Evolutionary conservation across 306 rosid species (phyloP).

Genomic region (Erythrophleum fordii): DNA sequence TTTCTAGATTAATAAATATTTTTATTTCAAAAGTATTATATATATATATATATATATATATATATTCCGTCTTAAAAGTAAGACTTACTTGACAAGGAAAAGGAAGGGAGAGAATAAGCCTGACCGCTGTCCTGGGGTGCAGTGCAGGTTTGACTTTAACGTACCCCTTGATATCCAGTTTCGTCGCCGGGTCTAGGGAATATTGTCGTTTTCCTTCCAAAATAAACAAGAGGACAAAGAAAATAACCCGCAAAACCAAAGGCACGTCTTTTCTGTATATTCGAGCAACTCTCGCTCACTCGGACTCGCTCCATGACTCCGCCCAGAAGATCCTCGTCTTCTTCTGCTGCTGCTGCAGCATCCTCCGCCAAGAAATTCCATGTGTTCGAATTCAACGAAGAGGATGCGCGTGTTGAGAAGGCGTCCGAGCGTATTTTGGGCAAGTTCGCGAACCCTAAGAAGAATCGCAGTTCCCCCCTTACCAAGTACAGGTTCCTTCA

Average conservation of each 20-base stretch:
- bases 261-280: conserved; percentile 4
- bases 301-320: conserved; percentile 51
- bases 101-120: not conserved
- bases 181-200: not conserved
- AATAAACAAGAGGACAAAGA: not conserved
- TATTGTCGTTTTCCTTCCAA: not conserved
- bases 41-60: too few relatives aligned
- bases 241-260: not conserved
- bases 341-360: conserved; percentile 21
- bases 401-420: conserved; percentile 43
- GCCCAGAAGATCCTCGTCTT: conserved; percentile 30
- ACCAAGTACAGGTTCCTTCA: conserved; percentile 57
- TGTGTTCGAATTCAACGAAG: conserved; percentile 60
- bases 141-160: not conserved
- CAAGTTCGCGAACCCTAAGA: conserved; percentile 49
- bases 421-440: conserved; percentile 4
- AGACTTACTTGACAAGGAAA: not conserved
- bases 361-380: conserved; percentile 46
- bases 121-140: not conserved
- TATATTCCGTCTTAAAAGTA: not conserved
- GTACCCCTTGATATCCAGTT: not conserved
- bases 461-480: conserved; percentile 40
- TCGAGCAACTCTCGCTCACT: not conserved
- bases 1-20: too few relatives aligned
- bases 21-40: too few relatives aligned